Base-by-base conservation (phyloP, 192 early-diverging fungal species). In the Backusella mclennaniae region DNA sequence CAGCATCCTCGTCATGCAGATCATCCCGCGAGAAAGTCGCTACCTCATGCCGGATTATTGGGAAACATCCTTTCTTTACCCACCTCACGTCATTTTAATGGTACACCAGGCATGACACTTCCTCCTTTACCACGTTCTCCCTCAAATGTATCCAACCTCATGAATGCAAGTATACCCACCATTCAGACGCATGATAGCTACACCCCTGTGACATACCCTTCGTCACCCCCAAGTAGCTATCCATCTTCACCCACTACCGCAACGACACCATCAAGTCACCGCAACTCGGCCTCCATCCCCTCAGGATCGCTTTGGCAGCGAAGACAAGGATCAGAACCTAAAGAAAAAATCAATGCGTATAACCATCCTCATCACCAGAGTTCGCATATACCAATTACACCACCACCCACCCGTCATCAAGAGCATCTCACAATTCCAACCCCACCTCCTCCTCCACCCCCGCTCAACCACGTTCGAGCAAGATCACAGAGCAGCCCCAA, bases 401-500 rank as follows among this genome's bases (percentile, higher is more conserved):
- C 56, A 26, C 56, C 56, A 63, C 56, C 56, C 23, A 63, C 56
- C 11, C 56, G 56, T 1, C 56, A 63, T 14, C 56, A 63, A 63
- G 23, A 63, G 21, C 56, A 63, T 29, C n/a, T 63, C 11, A 8
- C 56, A 1, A 63, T 63, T 2, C 56, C 56, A 63, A 26, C 38
- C 33, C 33, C 49, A 52, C 49, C 52, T 3, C 56, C 56, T 1
- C 56, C 56, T 2, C 56, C 23, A 15, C 56, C 23, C 4, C 23
- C 23, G 29, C 56, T 63, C 56, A 63, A 29, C 63, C 73, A 17
- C 41, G 75, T 84, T 7, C 85, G 87, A 3, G 73, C 85, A 9
- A 81, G 89, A 44, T 88, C 89, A 11, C 85, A 87, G 53, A 88
- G 87, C 67, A 90, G 80, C 66, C 87, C 89, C n/a, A 90, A 90